These are phyloP conservation scores for Coemansia pectinata DNA, from an alignment of 192 early-diverging fungal genomes.

Conservation along the genomic window DNA sequence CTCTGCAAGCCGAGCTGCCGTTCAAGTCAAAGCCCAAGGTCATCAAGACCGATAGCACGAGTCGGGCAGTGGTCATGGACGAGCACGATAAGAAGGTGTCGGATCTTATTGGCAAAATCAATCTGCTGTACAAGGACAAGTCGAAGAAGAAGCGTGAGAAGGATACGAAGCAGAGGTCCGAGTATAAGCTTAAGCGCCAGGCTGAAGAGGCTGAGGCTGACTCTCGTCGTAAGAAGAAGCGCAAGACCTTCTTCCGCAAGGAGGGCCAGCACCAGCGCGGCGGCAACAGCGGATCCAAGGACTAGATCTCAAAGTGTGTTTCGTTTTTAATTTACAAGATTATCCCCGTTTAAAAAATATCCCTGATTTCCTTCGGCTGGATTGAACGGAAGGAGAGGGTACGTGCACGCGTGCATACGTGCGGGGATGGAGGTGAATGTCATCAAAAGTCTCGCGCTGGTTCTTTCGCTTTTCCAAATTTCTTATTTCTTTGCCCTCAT, in stretches of 20 bases:
- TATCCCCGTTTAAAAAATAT: too few relatives aligned
- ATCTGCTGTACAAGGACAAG: conserved; percentile 72
- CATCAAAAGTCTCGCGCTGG: background rate
- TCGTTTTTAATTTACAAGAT: background rate
- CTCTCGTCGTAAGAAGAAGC: conserved; percentile 66
- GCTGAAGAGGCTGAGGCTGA: conserved; percentile 53
- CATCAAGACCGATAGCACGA: conserved; percentile 22
- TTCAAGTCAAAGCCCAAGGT: conserved; percentile 89
- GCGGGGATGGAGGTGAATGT: background rate
- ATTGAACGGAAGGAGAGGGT: background rate
- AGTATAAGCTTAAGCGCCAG: conserved; percentile 56
- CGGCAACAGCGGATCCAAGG: background rate
- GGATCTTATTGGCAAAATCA: conserved; percentile 80
- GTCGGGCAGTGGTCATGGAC: conserved; percentile 86
- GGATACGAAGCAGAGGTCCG: conserved; percentile 59
- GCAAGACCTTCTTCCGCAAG: conserved; percentile 70
- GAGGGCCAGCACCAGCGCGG: conserved; percentile 57
- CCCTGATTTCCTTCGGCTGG: background rate
- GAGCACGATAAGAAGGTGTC: conserved; percentile 88
- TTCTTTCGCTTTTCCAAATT: background rate
- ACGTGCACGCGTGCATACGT: background rate
- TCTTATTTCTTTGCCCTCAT: background rate
- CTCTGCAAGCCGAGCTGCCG: conserved; percentile 78
- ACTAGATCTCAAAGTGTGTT: background rate
- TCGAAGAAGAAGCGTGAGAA: conserved; percentile 62